Evolutionary conservation across 352 stramenopile genomes (phyloP), one percentile per base, ranked within the genome.

Genomic region (Aphanomyces stellatus): DNA sequence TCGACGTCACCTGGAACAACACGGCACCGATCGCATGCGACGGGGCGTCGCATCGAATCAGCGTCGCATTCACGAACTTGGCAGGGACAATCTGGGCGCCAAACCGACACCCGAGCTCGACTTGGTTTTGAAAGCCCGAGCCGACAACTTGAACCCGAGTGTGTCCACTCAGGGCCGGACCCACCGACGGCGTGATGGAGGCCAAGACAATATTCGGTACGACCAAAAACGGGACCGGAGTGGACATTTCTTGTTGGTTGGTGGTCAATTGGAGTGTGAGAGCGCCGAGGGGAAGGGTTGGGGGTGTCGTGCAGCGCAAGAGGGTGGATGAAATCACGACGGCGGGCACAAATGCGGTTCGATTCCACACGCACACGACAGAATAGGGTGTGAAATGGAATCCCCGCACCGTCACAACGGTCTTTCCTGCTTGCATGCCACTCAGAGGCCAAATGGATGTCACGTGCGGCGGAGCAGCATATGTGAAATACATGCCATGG

Each of bases 401-500:
- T n/a, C 60, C 60, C 19, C 60, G 60, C 24, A 67, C 41, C 8
- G 49, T 67, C 10, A 67, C 22, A 6, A 30, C 7, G 10, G 33
- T 46, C 5, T 17, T 24, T 31, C 49, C 49, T 4, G 17, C 19
- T 33, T 72, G 53, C n/a, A 41, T 40, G 11, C 25, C 25, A 10
- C 4, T 30, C 1, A 33, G 63, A 22, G 88, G 87, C 1, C 74
- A 78, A 4, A 93, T 53, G 0, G 79, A 87, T 22, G 88, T 70
- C 4, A 94, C 42, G 49, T 82, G 72, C 13, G 72, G 71, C 0
- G 67, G 43, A 1, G 73, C 70, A 0, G 81, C 91, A 72, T 93
- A 96, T 6, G 74, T 88, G 69, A 93, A 96, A 69, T 90, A 93
- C 0, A 90, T 75, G 2, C 80, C 77, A 28, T 93, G 91, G 8